These are phyloP conservation scores for Antitrichia curtipendula DNA, from an alignment of 225 moss, liverwort and hornwort species.

Conservation along the genomic window DNA sequence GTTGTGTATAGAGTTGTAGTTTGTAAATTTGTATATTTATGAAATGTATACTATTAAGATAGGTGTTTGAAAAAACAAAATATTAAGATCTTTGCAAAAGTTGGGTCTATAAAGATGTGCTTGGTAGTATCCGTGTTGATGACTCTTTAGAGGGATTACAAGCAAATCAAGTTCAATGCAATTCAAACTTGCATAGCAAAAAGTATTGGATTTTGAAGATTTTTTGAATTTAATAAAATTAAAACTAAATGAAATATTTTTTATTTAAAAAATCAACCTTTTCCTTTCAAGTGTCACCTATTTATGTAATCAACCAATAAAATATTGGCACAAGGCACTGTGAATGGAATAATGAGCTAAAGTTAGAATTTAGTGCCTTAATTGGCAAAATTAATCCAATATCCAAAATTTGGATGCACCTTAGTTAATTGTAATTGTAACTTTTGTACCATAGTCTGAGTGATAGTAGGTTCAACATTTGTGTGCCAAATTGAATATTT, in stretches of 20 bases:
- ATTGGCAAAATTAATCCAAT: background rate
- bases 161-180: background rate
- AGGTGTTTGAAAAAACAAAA: background rate
- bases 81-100: background rate
- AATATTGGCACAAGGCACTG: background rate
- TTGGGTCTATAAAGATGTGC: background rate
- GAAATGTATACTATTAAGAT: background rate
- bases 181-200: background rate
- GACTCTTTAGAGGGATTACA: background rate
- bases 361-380: background rate
- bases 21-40: background rate
- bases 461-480: background rate
- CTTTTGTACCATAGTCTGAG: background rate
- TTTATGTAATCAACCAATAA: background rate
- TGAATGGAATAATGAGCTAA: background rate
- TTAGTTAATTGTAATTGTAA: background rate
- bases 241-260: no score
- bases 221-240: rapidly evolving
- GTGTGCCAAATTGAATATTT: background rate
- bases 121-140: background rate
- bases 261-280: rapidly evolving
- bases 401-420: background rate
- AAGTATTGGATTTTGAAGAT: rapidly evolving
- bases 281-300: background rate
- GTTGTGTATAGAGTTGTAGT: rapidly evolving